Percentiles rank a stretch among this genome's conserved stretches.
Conservation (phyloP, 768 basidiomycete genomes). For the Hypholoma sublateritium region DNA sequence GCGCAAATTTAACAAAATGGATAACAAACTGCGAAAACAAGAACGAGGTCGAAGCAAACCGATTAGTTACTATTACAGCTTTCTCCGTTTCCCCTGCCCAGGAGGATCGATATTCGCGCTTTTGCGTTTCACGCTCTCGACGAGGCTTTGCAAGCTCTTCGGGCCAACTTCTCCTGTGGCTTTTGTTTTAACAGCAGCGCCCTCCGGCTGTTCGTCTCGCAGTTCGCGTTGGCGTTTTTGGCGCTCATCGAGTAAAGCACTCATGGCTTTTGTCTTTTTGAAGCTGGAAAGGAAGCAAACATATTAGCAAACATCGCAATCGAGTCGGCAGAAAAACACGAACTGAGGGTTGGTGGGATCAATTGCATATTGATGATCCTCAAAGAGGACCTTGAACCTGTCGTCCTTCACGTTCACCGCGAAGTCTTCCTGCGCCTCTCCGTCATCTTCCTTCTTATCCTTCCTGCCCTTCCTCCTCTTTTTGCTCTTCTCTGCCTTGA, state of each 20-base stretch:
- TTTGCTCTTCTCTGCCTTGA: conserved; percentile 82
- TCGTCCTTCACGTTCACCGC: conserved; percentile 81
- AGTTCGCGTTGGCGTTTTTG: conserved; percentile 55
- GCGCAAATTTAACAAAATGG: not conserved
- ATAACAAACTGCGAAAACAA: not conserved
- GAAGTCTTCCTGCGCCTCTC: conserved; percentile 81
- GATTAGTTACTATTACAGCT: conserved; percentile 5
- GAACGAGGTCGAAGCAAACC: not conserved
- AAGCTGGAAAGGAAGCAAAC: conserved; percentile 50
- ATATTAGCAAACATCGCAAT: conserved; percentile 1
- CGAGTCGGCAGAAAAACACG: conserved; percentile 28
- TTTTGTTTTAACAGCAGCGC: conserved; percentile 13
- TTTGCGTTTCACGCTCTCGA: conserved; percentile 88
- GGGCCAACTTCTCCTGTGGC: conserved; percentile 10
- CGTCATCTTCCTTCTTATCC: conserved; percentile 42
- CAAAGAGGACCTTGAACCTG: conserved; percentile 85
- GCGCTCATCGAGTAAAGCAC: conserved; percentile 81
- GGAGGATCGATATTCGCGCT: conserved; percentile 33
- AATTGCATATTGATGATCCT: conserved; percentile 90
- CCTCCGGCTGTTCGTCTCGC: conserved; percentile 13
- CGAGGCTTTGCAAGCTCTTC: conserved; percentile 61
- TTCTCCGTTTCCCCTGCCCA: conserved; percentile 41
- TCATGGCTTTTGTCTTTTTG: conserved; percentile 92
- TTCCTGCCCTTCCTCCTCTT: conserved; percentile 43
- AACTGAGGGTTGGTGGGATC: conserved; percentile 96